Percentiles rank a stretch among this genome's conserved stretches.
phyloP scores from a whole-genome alignment of 73 alveolate species.

The Breviolum minutum region DNA sequence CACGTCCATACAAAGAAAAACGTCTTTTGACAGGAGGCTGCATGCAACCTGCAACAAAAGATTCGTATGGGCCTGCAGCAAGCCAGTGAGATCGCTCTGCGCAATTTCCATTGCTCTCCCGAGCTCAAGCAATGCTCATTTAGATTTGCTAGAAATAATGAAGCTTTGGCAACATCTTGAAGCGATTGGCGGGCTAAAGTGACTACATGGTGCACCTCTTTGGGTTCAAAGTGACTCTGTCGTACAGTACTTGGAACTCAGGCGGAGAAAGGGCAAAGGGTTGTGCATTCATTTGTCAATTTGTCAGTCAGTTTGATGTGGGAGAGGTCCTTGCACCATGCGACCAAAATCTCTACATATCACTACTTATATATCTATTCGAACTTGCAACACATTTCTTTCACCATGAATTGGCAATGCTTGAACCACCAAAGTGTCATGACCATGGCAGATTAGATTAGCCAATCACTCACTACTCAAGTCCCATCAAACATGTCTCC shows the following conservation, averaged over 20 bases:
- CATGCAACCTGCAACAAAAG: not conserved
- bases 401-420: slow-evolving; percentile 9
- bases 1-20: no score
- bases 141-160: not conserved
- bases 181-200: no score
- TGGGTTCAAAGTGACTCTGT: no score
- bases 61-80: not conserved
- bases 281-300: no score
- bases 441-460: not conserved
- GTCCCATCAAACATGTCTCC: no score
- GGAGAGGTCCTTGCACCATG: not conserved
- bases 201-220: no score
- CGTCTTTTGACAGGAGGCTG: not conserved
- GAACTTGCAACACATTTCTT: not conserved
- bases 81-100: not conserved
- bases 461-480: not conserved
- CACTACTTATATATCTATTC: not conserved
- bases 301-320: no score
- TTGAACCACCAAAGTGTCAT: not conserved
- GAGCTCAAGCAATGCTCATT: slow-evolving; percentile 49
- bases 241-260: no score
- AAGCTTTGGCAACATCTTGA: no score
- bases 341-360: not conserved
- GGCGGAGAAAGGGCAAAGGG: no score
- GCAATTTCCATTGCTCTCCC: slow-evolving; percentile 23